A percentile compares a stretch with the other conserved stretches of the same genome.
Conservation (phyloP, 2,329 filamentous ascomycete species). For the Erysiphe pisi region DNA sequence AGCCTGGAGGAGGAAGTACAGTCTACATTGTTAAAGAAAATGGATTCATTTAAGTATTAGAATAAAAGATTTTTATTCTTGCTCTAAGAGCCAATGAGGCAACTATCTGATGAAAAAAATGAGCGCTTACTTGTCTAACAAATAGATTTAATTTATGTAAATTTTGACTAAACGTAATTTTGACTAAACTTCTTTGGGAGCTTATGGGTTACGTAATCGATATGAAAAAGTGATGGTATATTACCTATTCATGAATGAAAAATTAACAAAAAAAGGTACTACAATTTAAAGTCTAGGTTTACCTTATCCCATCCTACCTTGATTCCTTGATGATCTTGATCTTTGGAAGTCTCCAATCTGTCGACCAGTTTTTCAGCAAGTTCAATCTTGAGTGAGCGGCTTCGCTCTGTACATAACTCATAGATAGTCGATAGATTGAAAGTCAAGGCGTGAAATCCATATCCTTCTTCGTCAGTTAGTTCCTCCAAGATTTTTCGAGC, state of each 20-base stretch:
- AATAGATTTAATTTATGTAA: no score
- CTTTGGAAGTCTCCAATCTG: slow-evolving; percentile 29
- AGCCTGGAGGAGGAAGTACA: slow-evolving; percentile 65
- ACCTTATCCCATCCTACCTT: slow-evolving; percentile 35
- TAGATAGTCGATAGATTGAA: slow-evolving; percentile 90
- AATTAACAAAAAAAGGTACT: neutral
- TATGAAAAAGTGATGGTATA: no score
- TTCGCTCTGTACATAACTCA: slow-evolving; percentile 74
- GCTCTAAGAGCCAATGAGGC: no score
- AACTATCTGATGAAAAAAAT: no score
- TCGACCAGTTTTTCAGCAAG: slow-evolving; percentile 60
- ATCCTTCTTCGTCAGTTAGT: slow-evolving; percentile 42
- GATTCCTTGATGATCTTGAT: neutral
- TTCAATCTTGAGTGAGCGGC: slow-evolving; percentile 56
- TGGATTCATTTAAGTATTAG: neutral
- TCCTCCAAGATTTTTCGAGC: slow-evolving; percentile 57
- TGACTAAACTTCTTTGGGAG: no score
- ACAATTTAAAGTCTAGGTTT: slow-evolving; percentile 37
- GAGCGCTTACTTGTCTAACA: no score
- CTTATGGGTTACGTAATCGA: no score
- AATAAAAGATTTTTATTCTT: neutral
- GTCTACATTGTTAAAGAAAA: slow-evolving; percentile 40
- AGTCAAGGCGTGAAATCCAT: slow-evolving; percentile 65
- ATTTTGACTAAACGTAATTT: no score
- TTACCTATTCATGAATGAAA: neutral